Conservation (phyloP, 2,329 filamentous ascomycete genomes). For the Cercospora beticola region DNA sequence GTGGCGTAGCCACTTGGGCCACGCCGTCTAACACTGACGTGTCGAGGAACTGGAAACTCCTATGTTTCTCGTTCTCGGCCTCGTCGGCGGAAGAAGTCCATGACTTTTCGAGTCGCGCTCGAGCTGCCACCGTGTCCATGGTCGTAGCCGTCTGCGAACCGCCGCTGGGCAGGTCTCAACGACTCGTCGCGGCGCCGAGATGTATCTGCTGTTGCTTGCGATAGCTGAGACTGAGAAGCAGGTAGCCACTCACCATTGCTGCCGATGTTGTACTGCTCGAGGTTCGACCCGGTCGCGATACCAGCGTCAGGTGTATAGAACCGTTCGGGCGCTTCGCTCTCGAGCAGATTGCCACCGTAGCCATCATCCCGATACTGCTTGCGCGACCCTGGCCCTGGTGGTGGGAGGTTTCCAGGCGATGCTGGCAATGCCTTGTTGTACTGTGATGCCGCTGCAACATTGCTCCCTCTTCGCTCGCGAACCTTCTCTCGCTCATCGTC, state of each 20-base stretch:
- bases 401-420: conserved; percentile 19
- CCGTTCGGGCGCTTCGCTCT: conserved; percentile 32
- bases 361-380: conserved; percentile 38
- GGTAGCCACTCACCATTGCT: conserved; percentile 28
- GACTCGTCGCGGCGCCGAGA: conserved; percentile 44
- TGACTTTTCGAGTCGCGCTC: conserved; percentile 84
- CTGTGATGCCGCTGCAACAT: conserved; percentile 20
- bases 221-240: conserved; percentile 40
- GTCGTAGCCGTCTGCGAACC: conserved; percentile 86
- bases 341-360: conserved; percentile 30
- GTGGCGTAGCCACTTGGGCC: conserved; percentile 5
- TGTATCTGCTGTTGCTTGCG: conserved; percentile 27
- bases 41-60: conserved; percentile 20
- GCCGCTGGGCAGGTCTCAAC: conserved; percentile 73
- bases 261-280: conserved; percentile 37
- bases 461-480: conserved; percentile 23
- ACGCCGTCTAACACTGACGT: conserved; percentile 16
- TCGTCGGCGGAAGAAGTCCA: conserved; percentile 95
- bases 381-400: conserved; percentile 28
- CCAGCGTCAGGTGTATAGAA: conserved; percentile 35
- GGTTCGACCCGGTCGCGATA: conserved; percentile 12
- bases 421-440: conserved; percentile 36
- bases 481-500: conserved; percentile 39
- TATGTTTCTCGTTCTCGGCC: conserved; percentile 58
- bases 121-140: conserved; percentile 76